phyloP scores from a whole-genome alignment of 306 rosid species.

The Luffa acutangula region DNA sequence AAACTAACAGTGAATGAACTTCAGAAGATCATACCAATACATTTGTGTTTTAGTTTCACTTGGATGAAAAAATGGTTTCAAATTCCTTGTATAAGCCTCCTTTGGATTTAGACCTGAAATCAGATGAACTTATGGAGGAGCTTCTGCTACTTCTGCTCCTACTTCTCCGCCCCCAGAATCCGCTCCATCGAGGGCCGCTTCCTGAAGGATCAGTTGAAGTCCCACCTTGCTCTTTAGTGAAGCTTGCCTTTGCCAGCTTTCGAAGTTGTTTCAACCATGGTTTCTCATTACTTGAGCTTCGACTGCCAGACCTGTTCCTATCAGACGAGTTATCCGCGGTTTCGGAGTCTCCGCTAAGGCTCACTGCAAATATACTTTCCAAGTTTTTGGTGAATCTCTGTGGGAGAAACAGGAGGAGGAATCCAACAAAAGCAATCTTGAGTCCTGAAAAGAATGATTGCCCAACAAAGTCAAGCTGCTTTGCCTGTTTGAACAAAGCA shows the following conservation, averaged over 20 bases:
- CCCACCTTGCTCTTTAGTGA: constrained; percentile 47
- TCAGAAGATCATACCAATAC: background rate
- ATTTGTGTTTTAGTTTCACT: constrained; percentile 23
- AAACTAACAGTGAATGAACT: background rate
- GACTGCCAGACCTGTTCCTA: constrained; percentile 22
- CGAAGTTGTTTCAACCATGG: constrained; percentile 63
- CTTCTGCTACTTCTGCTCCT: constrained; percentile 46
- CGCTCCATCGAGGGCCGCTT: constrained; percentile 50
- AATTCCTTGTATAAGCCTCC: constrained; percentile 50
- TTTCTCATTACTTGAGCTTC: constrained; percentile 45
- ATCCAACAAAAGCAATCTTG: constrained; percentile 51
- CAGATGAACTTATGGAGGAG: constrained; percentile 34
- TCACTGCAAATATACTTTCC: constrained; percentile 41
- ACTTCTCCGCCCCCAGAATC: constrained; percentile 35
- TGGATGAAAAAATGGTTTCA: constrained; percentile 90
- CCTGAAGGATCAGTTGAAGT: constrained; percentile 54
- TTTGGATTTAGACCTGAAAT: constrained; percentile 44
- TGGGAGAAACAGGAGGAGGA: constrained; percentile 48
- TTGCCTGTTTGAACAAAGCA: constrained; percentile 56
- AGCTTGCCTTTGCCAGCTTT: constrained; percentile 59
- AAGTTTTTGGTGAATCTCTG: constrained; percentile 31
- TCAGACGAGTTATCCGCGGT: constrained; percentile 18
- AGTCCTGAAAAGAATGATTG: constrained; percentile 47
- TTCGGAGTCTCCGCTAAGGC: constrained; percentile 16
- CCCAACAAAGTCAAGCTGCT: constrained; percentile 43